These are phyloP conservation scores for Didymella sp. DNA, from an alignment of 2,329 filamentous ascomycete species.

Conservation along the genomic window DNA sequence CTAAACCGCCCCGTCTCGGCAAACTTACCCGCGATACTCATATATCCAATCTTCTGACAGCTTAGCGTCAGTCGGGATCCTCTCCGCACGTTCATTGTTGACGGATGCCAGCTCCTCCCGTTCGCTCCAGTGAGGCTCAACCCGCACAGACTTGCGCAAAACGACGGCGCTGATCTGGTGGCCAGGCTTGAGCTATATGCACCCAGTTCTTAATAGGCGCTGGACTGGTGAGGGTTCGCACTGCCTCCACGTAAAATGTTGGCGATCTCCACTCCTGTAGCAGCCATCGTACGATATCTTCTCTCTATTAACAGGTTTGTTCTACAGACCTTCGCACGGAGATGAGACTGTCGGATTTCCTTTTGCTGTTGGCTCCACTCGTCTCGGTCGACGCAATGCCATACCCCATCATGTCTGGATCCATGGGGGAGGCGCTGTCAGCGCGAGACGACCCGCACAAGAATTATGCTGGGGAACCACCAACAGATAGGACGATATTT, in stretches of 20 bases:
- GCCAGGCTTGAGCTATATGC: neutral
- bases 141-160: constrained; percentile 2
- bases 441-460: neutral
- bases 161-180: constrained; percentile 7
- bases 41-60: neutral
- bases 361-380: neutral
- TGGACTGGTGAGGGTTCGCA: neutral
- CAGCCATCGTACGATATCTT: neutral
- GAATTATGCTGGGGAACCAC: constrained; percentile 15
- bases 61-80: neutral
- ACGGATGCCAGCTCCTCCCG: neutral
- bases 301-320: neutral
- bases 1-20: neutral
- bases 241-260: neutral
- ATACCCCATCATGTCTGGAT: neutral
- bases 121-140: constrained; percentile 6
- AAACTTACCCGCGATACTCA: neutral
- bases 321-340: neutral
- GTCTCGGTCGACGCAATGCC: constrained; percentile 5
- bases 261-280: neutral
- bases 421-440: constrained; percentile 1
- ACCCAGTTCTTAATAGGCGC: neutral
- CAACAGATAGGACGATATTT: constrained; percentile 17
- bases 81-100: neutral
- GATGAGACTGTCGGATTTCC: neutral